A percentile compares a stretch with the other conserved stretches of the same genome.
These are phyloP conservation scores for Cucumis variabilis DNA, from an alignment of 331 rosid species.

Conservation along the genomic window DNA sequence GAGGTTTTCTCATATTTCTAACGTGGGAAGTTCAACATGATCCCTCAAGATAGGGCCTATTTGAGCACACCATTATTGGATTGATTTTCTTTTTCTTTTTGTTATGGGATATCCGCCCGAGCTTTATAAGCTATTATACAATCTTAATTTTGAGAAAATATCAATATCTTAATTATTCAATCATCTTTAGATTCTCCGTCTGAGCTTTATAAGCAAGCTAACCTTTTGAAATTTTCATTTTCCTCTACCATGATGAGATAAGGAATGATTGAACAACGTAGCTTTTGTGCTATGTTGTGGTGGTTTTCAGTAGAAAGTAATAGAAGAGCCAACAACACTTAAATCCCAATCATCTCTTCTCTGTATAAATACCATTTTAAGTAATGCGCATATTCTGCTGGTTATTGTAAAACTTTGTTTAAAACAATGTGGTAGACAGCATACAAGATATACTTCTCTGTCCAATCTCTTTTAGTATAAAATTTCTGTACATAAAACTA, in stretches of 20 bases:
- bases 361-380: neutral
- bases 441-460: neutral
- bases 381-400: neutral
- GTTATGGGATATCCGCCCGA: too few species aligned
- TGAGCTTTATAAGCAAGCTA: neutral
- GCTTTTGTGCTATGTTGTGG: constrained; percentile 10
- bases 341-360: constrained; percentile 3
- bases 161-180: too few species aligned
- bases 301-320: neutral
- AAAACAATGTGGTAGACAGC: neutral
- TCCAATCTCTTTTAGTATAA: neutral
- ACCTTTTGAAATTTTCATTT: neutral
- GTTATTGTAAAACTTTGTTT: too few species aligned
- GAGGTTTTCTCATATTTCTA: too few species aligned
- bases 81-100: too few species aligned
- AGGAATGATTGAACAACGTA: neutral
- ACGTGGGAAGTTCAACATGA: too few species aligned
- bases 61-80: too few species aligned
- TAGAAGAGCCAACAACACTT: neutral
- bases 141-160: too few species aligned
- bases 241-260: neutral
- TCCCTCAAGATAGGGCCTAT: too few species aligned
- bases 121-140: too few species aligned
- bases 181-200: too few species aligned
- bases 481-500: neutral